Conservation (phyloP, 2,329 filamentous ascomycete species). For the Geosmithia putterillii region DNA sequence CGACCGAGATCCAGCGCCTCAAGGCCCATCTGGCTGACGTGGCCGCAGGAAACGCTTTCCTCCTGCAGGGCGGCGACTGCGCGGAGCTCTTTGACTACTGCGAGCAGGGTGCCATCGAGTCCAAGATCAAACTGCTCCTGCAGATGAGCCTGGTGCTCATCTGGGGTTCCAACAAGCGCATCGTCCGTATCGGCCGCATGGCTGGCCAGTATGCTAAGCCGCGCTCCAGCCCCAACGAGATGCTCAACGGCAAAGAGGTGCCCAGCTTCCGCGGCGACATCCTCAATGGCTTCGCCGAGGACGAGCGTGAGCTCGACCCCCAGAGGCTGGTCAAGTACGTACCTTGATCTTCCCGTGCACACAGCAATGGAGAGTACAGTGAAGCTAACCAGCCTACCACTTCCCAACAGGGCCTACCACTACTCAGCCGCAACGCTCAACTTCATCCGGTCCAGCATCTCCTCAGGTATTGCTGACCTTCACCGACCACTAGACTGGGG, state of each 20-base stretch:
- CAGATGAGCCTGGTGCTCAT: conserved; percentile 96
- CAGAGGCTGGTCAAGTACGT: conserved; percentile 60
- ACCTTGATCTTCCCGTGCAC: not conserved
- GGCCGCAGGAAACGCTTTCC: conserved; percentile 79
- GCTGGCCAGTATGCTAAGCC: conserved; percentile 97
- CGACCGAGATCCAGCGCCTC: conserved; percentile 67
- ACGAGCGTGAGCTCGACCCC: conserved; percentile 73
- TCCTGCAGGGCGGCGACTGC: conserved; percentile 93
- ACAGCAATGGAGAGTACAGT: not conserved
- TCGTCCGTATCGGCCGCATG: conserved; percentile 91
- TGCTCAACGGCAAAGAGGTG: conserved; percentile 65
- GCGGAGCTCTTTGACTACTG: conserved; percentile 98
- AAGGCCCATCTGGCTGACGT: conserved; percentile 73
- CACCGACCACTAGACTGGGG: conserved; percentile 93
- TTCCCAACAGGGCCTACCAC: conserved; percentile 64
- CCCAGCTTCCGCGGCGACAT: conserved; percentile 93
- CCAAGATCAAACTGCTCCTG: conserved; percentile 90
- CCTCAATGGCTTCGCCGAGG: conserved; percentile 71
- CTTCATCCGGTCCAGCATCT: conserved; percentile 73
- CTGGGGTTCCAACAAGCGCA: conserved; percentile 70
- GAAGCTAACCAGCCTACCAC: not conserved
- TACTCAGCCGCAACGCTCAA: conserved; percentile 92
- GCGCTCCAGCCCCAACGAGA: conserved; percentile 76
- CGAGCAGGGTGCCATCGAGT: conserved; percentile 75
- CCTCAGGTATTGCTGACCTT: conserved; percentile 84